Percentiles rank a stretch among this genome's conserved stretches.
These are phyloP conservation scores for Austroboletus novae-zelandiae DNA, from an alignment of 1,284 basidiomycete genomes.

Conservation along the genomic window DNA sequence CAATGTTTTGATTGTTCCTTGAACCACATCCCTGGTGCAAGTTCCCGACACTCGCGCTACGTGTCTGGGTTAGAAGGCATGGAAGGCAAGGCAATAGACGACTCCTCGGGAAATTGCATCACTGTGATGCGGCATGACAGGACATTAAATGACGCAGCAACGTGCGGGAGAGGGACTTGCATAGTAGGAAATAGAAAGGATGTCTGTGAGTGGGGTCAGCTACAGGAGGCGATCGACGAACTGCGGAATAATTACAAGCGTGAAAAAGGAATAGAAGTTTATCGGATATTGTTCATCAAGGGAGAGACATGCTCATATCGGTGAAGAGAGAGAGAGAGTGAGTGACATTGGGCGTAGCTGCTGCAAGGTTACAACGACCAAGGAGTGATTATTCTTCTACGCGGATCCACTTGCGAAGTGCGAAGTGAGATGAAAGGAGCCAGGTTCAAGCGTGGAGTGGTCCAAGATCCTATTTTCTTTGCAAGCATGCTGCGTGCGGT, in stretches of 20 bases:
- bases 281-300: constrained; percentile 7
- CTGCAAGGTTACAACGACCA: background rate
- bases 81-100: too few relatives aligned
- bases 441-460: constrained; percentile 14
- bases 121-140: background rate
- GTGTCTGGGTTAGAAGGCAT: background rate
- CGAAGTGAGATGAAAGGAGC: constrained; percentile 19
- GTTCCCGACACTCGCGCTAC: background rate
- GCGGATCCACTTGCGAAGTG: constrained; percentile 23
- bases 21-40: constrained; percentile 5
- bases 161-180: background rate
- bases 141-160: background rate
- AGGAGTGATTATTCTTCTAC: background rate
- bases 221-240: constrained; percentile 6
- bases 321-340: constrained; percentile 14
- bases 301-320: constrained; percentile 6
- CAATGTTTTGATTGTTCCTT: constrained; percentile 15
- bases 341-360: constrained; percentile 6
- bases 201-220: background rate
- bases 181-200: background rate
- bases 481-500: constrained; percentile 1
- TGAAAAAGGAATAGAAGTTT: background rate
- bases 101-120: too few relatives aligned
- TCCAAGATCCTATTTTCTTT: background rate
- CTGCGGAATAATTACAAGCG: constrained; percentile 1